Evolutionary conservation across 768 basidiomycete species (phyloP).

Genomic region (Pholiota conissans): DNA sequence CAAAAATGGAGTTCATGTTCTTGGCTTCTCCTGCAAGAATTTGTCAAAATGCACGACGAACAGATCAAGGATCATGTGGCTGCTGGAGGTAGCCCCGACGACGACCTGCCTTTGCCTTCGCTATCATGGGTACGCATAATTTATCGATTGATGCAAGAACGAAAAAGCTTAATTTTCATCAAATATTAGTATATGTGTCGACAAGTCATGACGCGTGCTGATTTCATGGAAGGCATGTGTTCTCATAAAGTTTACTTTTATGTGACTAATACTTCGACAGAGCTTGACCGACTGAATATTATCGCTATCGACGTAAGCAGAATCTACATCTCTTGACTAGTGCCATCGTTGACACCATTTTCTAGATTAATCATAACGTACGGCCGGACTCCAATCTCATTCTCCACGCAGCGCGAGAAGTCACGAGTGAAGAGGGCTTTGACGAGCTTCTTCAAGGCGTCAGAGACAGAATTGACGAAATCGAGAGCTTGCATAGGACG

Average conservation of each 20-base stretch:
- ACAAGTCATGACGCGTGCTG: conserved; percentile 81
- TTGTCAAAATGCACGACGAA: conserved; percentile 60
- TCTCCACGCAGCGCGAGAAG: conserved; percentile 68
- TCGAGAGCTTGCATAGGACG: conserved; percentile 82
- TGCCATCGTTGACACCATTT: background rate
- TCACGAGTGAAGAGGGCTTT: conserved; percentile 75
- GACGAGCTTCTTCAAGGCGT: conserved; percentile 76
- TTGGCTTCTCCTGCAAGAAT: conserved; percentile 75
- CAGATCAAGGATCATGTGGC: conserved; percentile 46
- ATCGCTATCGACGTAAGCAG: conserved; percentile 72
- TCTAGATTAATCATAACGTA: conserved; percentile 69
- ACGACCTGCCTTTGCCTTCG: conserved; percentile 56
- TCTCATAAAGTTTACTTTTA: background rate
- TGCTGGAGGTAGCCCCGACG: conserved; percentile 29
- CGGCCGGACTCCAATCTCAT: conserved; percentile 80
- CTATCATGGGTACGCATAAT: conserved; percentile 55
- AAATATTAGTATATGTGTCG: conserved; percentile 59
- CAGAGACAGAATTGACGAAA: conserved; percentile 78
- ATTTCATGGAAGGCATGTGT: conserved; percentile 72
- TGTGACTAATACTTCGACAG: conserved; percentile 25
- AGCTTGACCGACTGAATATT: conserved; percentile 69
- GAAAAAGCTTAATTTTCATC: conserved; percentile 1
- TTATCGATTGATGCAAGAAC: background rate
- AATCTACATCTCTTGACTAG: background rate
- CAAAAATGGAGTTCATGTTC: conserved; percentile 85